These are phyloP conservation scores for Mortierella claussenii DNA, from an alignment of 192 early-diverging fungal genomes.

Conservation along the genomic window DNA sequence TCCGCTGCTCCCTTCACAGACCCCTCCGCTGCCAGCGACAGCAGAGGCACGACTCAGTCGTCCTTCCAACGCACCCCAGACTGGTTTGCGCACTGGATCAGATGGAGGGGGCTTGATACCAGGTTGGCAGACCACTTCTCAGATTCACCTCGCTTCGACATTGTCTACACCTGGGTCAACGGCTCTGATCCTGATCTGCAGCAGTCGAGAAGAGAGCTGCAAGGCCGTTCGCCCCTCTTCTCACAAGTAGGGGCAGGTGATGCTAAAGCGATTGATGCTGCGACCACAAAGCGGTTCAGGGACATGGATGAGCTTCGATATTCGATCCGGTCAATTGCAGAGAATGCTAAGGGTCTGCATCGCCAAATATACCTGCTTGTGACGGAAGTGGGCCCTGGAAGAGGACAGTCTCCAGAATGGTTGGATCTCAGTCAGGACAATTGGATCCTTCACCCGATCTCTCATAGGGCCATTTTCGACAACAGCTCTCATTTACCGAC, in stretches of 20 bases:
- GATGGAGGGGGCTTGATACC: slow-evolving; percentile 38
- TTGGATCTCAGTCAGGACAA: slow-evolving; percentile 3
- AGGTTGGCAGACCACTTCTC: background rate
- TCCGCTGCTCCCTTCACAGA: background rate
- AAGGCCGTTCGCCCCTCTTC: slow-evolving; percentile 18
- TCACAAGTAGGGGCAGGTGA: background rate
- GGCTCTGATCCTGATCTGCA: slow-evolving; percentile 44
- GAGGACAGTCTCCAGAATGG: slow-evolving; percentile 47
- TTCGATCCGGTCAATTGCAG: slow-evolving; percentile 46
- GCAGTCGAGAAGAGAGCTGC: background rate
- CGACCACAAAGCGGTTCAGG: slow-evolving; percentile 35
- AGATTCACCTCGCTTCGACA: slow-evolving; percentile 19
- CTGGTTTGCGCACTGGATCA: slow-evolving; percentile 36
- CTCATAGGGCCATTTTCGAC: slow-evolving; percentile 39
- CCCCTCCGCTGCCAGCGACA: background rate
- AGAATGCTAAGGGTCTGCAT: slow-evolving; percentile 22
- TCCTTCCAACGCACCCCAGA: background rate
- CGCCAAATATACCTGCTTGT: slow-evolving; percentile 39
- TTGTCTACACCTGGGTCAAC: slow-evolving; percentile 60
- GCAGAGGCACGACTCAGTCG: no score
- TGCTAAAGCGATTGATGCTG: slow-evolving; percentile 5
- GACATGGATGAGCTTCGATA: slow-evolving; percentile 58
- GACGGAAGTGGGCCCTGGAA: slow-evolving; percentile 13
- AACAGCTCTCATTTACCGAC: slow-evolving; percentile 34
- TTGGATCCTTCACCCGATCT: slow-evolving; percentile 16